These are phyloP conservation scores for Rhynchospora breviuscula DNA, from an alignment of 176 grass and related monocot species.

Conservation along the genomic window DNA sequence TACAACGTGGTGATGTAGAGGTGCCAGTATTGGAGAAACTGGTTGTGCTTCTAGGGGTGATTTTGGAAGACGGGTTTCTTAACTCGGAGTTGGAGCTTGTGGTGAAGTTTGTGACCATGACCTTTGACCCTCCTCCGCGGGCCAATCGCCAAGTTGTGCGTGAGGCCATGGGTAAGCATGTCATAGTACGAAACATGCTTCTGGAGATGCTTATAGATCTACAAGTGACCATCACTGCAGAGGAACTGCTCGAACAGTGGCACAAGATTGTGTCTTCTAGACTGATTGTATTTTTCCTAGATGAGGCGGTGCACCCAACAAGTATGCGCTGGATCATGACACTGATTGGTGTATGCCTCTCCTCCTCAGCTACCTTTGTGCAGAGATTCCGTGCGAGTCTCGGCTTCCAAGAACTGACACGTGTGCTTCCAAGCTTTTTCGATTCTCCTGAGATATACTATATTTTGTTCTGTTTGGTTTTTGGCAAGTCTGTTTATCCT, in stretches of 20 bases:
- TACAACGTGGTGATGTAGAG: constrained; percentile 98
- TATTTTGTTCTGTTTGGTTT: constrained; percentile 95
- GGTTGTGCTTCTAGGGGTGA: constrained; percentile 95
- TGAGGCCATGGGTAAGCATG: constrained; percentile 94
- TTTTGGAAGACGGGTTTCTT: constrained; percentile 98
- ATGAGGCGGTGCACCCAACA: constrained; percentile 96
- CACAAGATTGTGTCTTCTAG: constrained; percentile 97
- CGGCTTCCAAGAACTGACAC: constrained; percentile 78
- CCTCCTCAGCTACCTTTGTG: constrained; percentile 78
- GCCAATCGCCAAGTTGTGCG: constrained; percentile 57
- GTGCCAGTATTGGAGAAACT: constrained; percentile 89
- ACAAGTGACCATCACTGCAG: constrained; percentile 78
- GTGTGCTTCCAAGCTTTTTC: constrained; percentile 81
- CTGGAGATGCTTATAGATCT: constrained; percentile 99
- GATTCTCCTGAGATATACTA: constrained; percentile 99
- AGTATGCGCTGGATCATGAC: constrained; percentile 99
- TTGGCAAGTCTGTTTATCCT: constrained; percentile 91
- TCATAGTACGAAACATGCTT: constrained; percentile 98
- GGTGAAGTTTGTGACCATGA: constrained; percentile 98
- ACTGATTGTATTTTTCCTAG: constrained; percentile 89
- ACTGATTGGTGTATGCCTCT: constrained; percentile 90
- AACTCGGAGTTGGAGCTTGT: constrained; percentile 92
- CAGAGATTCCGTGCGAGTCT: constrained; percentile 70
- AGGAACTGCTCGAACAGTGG: constrained; percentile 97
- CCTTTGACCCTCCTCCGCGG: constrained; percentile 89